Percentiles rank a stretch among this genome's conserved stretches.
These are phyloP conservation scores for Uronychia binucleata DNA, from an alignment of 73 alveolate genomes.

Conservation along the genomic window DNA sequence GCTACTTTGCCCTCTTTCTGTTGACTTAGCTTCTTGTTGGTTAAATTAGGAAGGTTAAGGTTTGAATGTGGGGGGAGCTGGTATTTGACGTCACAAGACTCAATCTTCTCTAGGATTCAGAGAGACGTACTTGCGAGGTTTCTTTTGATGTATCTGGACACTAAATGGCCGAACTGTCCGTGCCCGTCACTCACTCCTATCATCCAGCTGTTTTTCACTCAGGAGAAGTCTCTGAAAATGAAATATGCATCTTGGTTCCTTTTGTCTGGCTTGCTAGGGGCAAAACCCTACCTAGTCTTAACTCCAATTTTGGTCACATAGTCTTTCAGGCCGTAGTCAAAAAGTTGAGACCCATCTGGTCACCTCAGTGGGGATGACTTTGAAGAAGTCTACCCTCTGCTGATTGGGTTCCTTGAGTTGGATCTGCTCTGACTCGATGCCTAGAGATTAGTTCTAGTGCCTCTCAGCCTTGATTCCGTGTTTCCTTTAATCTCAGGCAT, in stretches of 20 bases:
- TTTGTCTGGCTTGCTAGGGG: slow-evolving; percentile 27
- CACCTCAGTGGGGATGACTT: neutral
- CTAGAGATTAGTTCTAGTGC: too few relatives aligned
- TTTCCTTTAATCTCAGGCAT: neutral
- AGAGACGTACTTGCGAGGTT: slow-evolving; percentile 57
- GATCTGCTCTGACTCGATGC: too few relatives aligned
- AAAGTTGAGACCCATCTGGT: neutral
- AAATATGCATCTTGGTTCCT: slow-evolving; percentile 41
- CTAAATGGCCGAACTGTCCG: slow-evolving; percentile 91
- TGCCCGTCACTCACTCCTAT: slow-evolving; percentile 96
- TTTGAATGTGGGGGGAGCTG: neutral
- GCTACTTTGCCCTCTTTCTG: too few relatives aligned
- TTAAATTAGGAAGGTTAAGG: too few relatives aligned
- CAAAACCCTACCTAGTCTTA: slow-evolving; percentile 42
- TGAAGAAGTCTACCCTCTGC: neutral
- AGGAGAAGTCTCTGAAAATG: slow-evolving; percentile 17
- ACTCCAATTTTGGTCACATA: neutral
- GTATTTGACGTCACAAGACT: neutral
- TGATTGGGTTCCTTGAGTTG: too few relatives aligned
- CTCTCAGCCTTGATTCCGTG: neutral
- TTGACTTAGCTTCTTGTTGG: too few relatives aligned
- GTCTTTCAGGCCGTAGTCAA: neutral
- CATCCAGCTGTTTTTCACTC: slow-evolving; percentile 55
- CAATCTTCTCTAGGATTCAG: neutral
- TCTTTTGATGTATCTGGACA: slow-evolving; percentile 76